Percentiles rank a stretch among this genome's conserved stretches.
Conservation (phyloP, 331 rosid genomes). For the Rosa hybrid region DNA sequence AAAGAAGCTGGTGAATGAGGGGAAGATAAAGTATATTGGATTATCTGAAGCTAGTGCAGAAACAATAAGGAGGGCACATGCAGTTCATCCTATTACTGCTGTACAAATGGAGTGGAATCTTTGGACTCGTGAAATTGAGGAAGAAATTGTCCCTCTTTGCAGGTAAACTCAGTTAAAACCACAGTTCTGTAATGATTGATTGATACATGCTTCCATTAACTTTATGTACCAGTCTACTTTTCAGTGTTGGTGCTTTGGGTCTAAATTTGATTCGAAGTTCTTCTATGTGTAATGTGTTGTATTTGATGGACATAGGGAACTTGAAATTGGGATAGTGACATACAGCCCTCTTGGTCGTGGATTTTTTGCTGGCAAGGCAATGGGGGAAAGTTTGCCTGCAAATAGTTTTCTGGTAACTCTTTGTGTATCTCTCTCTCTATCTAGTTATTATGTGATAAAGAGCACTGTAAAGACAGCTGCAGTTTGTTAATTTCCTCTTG, state of each 20-base stretch:
- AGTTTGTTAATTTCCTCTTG: not conserved
- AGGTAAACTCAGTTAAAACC: constrained; percentile 22
- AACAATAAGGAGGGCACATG: constrained; percentile 57
- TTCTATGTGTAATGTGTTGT: not conserved
- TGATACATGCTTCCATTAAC: not conserved
- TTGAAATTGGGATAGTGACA: constrained; percentile 67
- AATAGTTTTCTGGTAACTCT: constrained; percentile 33
- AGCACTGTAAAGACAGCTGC: not conserved
- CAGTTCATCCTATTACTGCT: constrained; percentile 52
- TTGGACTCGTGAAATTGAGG: constrained; percentile 46
- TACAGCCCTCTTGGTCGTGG: constrained; percentile 61
- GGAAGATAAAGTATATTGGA: constrained; percentile 50
- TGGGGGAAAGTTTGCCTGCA: constrained; percentile 33
- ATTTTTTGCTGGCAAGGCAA: constrained; percentile 45
- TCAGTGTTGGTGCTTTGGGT: not conserved
- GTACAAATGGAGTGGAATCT: constrained; percentile 60
- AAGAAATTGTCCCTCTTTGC: constrained; percentile 47
- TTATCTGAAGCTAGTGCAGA: constrained; percentile 53
- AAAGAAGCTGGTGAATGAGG: constrained; percentile 51
- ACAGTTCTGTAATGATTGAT: not conserved
- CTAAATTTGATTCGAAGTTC: not conserved
- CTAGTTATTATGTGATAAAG: not conserved
- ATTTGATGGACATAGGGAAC: constrained; percentile 25
- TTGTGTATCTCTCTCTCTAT: not conserved
- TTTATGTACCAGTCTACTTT: not conserved